Conservation (phyloP, 495 filamentous ascomycete genomes). For the Cudoniella acicularis region DNA sequence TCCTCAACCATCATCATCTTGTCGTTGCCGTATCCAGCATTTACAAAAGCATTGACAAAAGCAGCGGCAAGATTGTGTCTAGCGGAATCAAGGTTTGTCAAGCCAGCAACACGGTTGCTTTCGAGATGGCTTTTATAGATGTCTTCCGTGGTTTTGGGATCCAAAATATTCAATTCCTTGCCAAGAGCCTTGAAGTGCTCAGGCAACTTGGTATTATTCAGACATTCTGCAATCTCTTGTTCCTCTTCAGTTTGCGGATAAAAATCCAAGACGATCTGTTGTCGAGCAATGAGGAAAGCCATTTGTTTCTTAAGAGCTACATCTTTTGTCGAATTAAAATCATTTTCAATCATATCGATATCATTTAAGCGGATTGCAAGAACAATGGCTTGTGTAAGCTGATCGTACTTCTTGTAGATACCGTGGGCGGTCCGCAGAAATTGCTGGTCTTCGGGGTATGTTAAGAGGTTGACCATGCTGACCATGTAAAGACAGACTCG, state of each 20-base stretch:
- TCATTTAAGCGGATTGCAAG: slow-evolving; percentile 94
- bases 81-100: slow-evolving; percentile 93
- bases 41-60: slow-evolving; percentile 95
- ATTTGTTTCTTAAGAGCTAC: slow-evolving; percentile 86
- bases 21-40: slow-evolving; percentile 91
- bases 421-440: slow-evolving; percentile 87
- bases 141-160: slow-evolving; percentile 95
- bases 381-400: slow-evolving; percentile 87
- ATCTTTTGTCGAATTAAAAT: slow-evolving; percentile 78
- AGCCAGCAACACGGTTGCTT: slow-evolving; percentile 82
- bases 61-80: slow-evolving; percentile 92
- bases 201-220: slow-evolving; percentile 82
- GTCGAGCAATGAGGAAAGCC: slow-evolving; percentile 86
- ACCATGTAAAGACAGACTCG: slow-evolving; percentile 97
- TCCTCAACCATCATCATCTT: slow-evolving; percentile 91
- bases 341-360: slow-evolving; percentile 68
- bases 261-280: slow-evolving; percentile 80
- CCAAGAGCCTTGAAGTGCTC: slow-evolving; percentile 91
- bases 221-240: slow-evolving; percentile 68
- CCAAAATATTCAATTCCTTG: slow-evolving; percentile 94
- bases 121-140: slow-evolving; percentile 99
- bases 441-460: slow-evolving; percentile 92
- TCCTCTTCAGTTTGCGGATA: slow-evolving; percentile 60
- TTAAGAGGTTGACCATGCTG: slow-evolving; percentile 96
- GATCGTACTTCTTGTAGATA: slow-evolving; percentile 89